Evolutionary conservation across 148 eudicot genomes (phyloP), one percentile per base, ranked within the genome.

Genomic region (Cornus controversa): DNA sequence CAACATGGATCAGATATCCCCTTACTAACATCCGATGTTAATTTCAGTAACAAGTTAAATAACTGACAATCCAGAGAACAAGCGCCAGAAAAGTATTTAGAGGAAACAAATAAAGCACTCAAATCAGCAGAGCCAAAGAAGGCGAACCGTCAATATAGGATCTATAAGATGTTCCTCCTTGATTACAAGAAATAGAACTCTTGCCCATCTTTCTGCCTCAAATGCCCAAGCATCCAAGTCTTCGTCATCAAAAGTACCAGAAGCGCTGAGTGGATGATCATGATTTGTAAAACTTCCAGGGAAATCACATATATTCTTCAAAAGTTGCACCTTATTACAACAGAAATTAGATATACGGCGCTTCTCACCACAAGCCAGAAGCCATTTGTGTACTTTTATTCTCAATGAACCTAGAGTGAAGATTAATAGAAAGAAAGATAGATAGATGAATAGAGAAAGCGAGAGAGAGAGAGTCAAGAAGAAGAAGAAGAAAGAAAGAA

Each of bases 191-290:
- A 96, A 96, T 53, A 92, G 82, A 75, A 90, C 88, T 76, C 98
- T 90, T 7, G 94, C 85, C 99, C 99, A 96, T 83, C 98, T 87
- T 82, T 82, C 91, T n/a, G 91, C 92, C 82, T 89, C 89, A 77
- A 82, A 80, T 73, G 67, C 85, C 99, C 99, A 96, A 27, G 88
- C 84, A 78, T 81, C 80, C 89, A 93, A 75, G 76, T 93, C 98
- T 86, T 87, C 98, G 60, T 96, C 98, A 74, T 92, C 92, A 79
- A 75, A 96, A 64, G 69, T 79, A 66, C 67, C 36, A 65, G 57
- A 79, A 66, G 68, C 81, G 77, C 77, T 68, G 45, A 73, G 70
- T 76, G 76, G 45, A 76, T 80, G 29, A 67, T 79, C 74, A 83
- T 65, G 63, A 67, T 75, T 54, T 66, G 78, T 74, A 82, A 93